Conservation (phyloP, 2,329 filamentous ascomycete genomes). For the Endocalyx cinctus region DNA sequence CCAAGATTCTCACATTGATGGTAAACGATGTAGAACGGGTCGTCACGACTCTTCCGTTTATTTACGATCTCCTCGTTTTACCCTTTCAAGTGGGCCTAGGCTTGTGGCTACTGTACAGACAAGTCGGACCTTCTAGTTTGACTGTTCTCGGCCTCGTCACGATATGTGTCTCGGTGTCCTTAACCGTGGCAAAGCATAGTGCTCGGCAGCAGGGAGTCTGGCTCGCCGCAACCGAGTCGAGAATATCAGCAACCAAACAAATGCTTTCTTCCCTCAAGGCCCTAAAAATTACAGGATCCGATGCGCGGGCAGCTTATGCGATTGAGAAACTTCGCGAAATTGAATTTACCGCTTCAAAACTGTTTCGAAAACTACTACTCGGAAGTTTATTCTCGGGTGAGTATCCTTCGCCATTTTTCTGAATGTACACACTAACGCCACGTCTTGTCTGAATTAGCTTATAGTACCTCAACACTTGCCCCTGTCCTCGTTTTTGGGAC, state of each 20-base stretch:
- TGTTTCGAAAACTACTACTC: conserved; percentile 6
- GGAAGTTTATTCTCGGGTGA: conserved; percentile 7
- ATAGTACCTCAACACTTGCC: conserved; percentile 9
- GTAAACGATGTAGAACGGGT: conserved; percentile 12
- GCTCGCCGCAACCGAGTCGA: conserved; percentile 10
- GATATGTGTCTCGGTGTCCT: conserved; percentile 6
- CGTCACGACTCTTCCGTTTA: conserved; percentile 6
- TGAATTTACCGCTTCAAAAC: conserved; percentile 8
- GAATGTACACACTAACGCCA: not conserved
- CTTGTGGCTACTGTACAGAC: conserved; percentile 12
- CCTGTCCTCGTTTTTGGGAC: conserved; percentile 12
- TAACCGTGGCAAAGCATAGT: conserved; percentile 4
- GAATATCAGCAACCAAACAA: conserved; percentile 12
- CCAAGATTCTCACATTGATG: conserved; percentile 12
- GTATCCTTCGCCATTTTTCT: not conserved
- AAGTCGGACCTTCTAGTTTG: conserved; percentile 13
- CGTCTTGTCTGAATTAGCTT: conserved; percentile 6
- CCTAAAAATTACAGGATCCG: conserved; percentile 13
- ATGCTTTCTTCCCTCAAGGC: conserved; percentile 16
- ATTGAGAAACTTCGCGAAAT: conserved; percentile 8
- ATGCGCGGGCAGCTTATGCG: conserved; percentile 1
- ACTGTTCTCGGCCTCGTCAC: conserved; percentile 9
- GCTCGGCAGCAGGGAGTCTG: conserved; percentile 10
- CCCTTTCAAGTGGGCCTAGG: conserved; percentile 11
- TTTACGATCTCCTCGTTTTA: conserved; percentile 12